Evolutionary conservation across 306 rosid species (phyloP).

Genomic region (Abrus precatorius): DNA sequence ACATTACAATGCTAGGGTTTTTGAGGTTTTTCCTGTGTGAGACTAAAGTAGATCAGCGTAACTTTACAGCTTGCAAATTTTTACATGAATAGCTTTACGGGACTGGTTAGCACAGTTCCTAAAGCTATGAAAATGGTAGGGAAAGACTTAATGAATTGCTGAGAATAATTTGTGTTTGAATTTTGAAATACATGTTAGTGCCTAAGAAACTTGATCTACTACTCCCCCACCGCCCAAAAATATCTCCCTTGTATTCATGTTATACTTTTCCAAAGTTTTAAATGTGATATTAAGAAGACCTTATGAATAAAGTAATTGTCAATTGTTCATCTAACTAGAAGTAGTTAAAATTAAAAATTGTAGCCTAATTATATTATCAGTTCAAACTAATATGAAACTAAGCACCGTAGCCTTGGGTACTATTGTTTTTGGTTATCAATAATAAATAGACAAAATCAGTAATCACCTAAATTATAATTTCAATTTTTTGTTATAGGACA

Average conservation of each 20-base stretch:
- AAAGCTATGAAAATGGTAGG: slow-evolving; percentile 8
- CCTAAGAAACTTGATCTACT: slow-evolving; percentile 20
- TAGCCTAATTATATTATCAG: not conserved
- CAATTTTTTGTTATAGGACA: not conserved
- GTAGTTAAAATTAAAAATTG: not conserved
- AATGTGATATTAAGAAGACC: slow-evolving; percentile 3
- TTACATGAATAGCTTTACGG: slow-evolving; percentile 13
- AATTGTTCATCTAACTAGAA: slow-evolving; percentile 9
- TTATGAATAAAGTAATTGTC: not conserved
- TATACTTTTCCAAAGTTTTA: not conserved
- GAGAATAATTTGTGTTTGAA: not conserved
- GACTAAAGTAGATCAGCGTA: not conserved
- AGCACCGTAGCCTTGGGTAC: not conserved
- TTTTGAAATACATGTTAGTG: slow-evolving; percentile 21
- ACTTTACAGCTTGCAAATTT: not conserved
- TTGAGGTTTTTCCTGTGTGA: slow-evolving; percentile 3
- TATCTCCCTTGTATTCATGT: not conserved
- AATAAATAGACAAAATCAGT: slow-evolving; percentile 11
- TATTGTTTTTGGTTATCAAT: slow-evolving; percentile 14
- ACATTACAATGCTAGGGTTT: slow-evolving; percentile 23
- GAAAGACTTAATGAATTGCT: not conserved
- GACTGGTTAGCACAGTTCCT: slow-evolving; percentile 23
- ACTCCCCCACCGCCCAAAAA: not conserved
- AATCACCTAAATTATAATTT: not conserved
- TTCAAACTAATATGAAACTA: not conserved